Evolutionary conservation across 768 basidiomycete genomes (phyloP).

Genomic region (Pisolithus sp.): DNA sequence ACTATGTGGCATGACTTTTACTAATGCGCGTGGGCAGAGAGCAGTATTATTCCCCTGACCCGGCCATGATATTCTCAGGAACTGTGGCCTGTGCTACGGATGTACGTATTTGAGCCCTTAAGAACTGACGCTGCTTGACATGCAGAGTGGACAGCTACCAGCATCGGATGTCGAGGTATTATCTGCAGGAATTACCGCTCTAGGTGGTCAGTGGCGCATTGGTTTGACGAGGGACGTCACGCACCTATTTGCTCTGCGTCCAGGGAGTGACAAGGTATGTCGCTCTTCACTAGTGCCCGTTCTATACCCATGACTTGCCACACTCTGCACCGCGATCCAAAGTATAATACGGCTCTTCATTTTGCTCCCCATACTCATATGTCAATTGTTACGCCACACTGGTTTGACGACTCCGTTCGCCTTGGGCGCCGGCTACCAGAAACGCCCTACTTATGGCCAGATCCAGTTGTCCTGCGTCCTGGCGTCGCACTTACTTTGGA

Average conservation of each 20-base stretch:
- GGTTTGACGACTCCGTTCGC: slow-evolving; percentile 79
- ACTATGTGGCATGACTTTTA: neutral
- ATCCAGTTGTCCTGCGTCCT: slow-evolving; percentile 46
- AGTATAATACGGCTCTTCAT: slow-evolving; percentile 47
- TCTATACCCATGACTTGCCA: neutral
- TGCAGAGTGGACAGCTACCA: slow-evolving; percentile 40
- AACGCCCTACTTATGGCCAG: slow-evolving; percentile 64
- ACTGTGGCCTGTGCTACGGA: slow-evolving; percentile 68
- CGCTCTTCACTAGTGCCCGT: neutral
- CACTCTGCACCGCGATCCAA: neutral
- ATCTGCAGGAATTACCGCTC: slow-evolving; percentile 59
- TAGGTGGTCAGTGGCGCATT: slow-evolving; percentile 77
- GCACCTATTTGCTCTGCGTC: slow-evolving; percentile 65
- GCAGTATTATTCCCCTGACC: slow-evolving; percentile 69
- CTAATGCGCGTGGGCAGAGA: slow-evolving; percentile 29
- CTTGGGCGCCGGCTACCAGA: slow-evolving; percentile 51
- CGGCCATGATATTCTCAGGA: slow-evolving; percentile 76
- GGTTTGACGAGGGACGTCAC: slow-evolving; percentile 82
- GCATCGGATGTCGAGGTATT: slow-evolving; percentile 65
- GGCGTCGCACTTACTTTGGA: slow-evolving; percentile 12
- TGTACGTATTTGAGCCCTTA: slow-evolving; percentile 30
- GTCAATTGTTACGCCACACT: slow-evolving; percentile 77
- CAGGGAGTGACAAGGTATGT: slow-evolving; percentile 45
- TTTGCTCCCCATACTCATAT: slow-evolving; percentile 54
- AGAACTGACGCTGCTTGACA: neutral